phyloP scores from a whole-genome alignment of 345 rosid species.

The Gossypium ekmanianum region DNA sequence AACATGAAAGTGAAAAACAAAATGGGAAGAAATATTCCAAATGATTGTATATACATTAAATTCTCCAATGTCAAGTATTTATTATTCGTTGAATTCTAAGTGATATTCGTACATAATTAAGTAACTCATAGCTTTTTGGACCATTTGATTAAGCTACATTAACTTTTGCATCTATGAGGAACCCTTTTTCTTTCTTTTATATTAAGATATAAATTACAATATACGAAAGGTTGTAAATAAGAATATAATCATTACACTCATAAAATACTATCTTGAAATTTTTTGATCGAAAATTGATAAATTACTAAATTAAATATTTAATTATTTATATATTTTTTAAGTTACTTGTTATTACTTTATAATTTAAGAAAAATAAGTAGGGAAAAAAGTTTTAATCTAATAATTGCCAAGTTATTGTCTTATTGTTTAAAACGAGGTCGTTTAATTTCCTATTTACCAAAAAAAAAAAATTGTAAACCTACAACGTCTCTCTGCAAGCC shows the following conservation, averaged over 20 bases:
- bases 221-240: too few relatives aligned
- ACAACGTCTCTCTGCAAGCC: constrained; percentile 24
- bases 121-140: neutral
- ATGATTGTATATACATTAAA: neutral
- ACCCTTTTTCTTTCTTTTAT: too few relatives aligned
- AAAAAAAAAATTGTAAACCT: neutral
- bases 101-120: neutral
- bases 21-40: neutral
- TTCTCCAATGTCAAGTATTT: neutral
- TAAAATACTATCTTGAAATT: too few relatives aligned
- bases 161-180: neutral
- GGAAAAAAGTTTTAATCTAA: too few relatives aligned
- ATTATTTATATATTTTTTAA: too few relatives aligned
- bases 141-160: neutral
- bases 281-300: too few relatives aligned
- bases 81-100: neutral
- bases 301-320: neutral
- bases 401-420: too few relatives aligned
- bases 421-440: neutral
- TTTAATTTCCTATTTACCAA: neutral
- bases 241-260: too few relatives aligned
- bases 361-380: neutral
- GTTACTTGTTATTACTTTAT: too few relatives aligned
- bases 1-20: too few relatives aligned
- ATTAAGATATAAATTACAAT: neutral